phyloP scores from a whole-genome alignment of 495 filamentous ascomycete genomes.

The Podospora bellae-mahoneyi region DNA sequence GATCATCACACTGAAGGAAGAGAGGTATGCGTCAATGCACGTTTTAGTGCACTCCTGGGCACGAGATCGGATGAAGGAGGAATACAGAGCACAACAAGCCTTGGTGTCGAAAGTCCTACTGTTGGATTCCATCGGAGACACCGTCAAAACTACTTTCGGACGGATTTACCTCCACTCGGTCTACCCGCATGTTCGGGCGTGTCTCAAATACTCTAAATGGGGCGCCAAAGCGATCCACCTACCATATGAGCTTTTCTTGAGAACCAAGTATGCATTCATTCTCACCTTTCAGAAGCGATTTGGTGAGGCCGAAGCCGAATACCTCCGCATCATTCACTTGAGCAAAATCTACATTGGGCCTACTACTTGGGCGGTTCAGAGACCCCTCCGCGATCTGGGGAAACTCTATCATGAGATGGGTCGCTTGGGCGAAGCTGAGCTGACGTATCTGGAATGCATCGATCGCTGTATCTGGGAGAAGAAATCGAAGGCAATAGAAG shows the following conservation, averaged over 20 bases:
- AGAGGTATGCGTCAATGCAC: too few relatives aligned
- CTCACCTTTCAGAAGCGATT: background rate
- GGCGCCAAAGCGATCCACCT: too few relatives aligned
- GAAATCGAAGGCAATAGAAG: too few relatives aligned
- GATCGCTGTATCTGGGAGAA: background rate
- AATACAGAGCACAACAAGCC: background rate
- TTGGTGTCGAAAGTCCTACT: background rate
- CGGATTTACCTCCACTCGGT: too few relatives aligned
- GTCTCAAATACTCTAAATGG: background rate
- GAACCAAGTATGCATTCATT: background rate
- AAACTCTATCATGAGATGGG: constrained; percentile 16
- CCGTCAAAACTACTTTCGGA: too few relatives aligned
- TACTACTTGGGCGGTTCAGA: background rate
- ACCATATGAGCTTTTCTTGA: background rate
- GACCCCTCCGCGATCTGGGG: background rate
- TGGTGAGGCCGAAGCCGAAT: background rate
- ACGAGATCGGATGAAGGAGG: background rate
- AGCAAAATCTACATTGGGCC: background rate
- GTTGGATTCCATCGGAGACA: too few relatives aligned
- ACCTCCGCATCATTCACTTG: background rate
- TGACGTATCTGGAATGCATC: background rate
- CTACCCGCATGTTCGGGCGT: background rate
- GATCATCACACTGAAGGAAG: background rate
- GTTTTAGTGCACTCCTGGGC: background rate
- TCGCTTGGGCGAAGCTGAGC: constrained; percentile 5